These are phyloP conservation scores for Pythium angustatum DNA, from an alignment of 352 stramenopile species.

Conservation along the genomic window DNA sequence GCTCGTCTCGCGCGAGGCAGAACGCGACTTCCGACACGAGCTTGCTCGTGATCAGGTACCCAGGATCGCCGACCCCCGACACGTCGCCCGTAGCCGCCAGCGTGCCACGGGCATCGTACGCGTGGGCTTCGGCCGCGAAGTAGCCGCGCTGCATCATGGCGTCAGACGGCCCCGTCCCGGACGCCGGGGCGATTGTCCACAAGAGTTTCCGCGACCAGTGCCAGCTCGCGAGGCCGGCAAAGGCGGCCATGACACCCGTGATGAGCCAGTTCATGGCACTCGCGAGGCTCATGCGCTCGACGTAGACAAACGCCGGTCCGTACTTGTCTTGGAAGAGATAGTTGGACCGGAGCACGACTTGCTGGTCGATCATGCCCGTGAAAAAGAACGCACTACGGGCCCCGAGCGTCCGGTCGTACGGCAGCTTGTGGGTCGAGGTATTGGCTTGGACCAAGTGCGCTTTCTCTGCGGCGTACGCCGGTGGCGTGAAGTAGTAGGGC, in stretches of 20 bases:
- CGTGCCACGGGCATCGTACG: conserved; percentile 34
- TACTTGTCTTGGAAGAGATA: conserved; percentile 51
- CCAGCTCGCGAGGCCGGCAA: conserved; percentile 42
- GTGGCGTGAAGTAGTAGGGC: conserved; percentile 43
- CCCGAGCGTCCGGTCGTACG: conserved; percentile 58
- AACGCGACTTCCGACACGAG: conserved; percentile 46
- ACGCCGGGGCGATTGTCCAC: conserved; percentile 51
- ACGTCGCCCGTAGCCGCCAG: conserved; percentile 24
- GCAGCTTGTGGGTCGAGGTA: conserved; percentile 31
- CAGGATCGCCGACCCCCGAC: conserved; percentile 33
- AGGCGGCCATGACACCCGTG: conserved; percentile 29
- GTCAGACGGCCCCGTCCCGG: conserved; percentile 67
- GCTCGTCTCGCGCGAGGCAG: conserved; percentile 38
- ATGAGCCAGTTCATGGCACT: conserved; percentile 31
- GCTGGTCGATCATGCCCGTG: conserved; percentile 50
- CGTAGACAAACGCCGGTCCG: conserved; percentile 44
- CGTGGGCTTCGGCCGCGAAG: conserved; percentile 46
- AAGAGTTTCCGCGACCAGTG: conserved; percentile 52
- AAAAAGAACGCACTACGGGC: conserved; percentile 56
- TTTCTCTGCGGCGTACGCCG: conserved; percentile 28
- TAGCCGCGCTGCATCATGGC: conserved; percentile 63
- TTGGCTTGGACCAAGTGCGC: conserved; percentile 23
- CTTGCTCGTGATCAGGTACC: conserved; percentile 43
- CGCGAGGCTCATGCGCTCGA: conserved; percentile 43
- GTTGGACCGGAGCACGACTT: conserved; percentile 63